These are phyloP conservation scores for Trichoderma oligosporum DNA, from an alignment of 2,329 filamentous ascomycete species.

Conservation along the genomic window DNA sequence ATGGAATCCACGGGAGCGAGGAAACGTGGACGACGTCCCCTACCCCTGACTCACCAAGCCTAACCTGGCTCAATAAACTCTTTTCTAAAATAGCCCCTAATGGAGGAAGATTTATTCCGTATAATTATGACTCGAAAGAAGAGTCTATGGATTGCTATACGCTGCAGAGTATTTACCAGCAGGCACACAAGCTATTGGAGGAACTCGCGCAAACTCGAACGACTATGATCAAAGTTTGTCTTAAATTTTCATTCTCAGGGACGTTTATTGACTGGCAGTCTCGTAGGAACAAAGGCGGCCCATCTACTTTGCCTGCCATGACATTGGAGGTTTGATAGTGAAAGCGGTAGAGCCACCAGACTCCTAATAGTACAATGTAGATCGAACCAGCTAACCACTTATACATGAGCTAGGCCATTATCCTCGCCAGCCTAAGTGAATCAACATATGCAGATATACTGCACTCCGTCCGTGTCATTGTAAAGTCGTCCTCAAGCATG, in stretches of 20 bases:
- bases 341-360: background rate
- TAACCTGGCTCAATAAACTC: background rate
- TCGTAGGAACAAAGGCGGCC: background rate
- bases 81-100: background rate
- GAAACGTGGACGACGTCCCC: fast-evolving
- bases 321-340: constrained; percentile 1
- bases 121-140: background rate
- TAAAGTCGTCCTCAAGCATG: background rate
- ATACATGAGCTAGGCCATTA: background rate
- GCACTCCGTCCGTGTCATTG: background rate
- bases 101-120: background rate
- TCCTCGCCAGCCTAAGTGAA: background rate
- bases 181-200: background rate
- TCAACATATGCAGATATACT: background rate
- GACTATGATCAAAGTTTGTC: background rate
- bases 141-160: background rate
- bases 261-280: background rate
- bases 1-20: background rate
- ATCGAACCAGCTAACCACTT: background rate
- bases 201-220: background rate
- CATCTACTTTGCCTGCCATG: background rate
- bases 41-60: background rate
- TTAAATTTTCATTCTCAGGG: background rate
- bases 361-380: background rate
- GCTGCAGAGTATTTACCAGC: background rate